Conservation (phyloP, 805 yeast genomes). For the Candida lessepsii region DNA sequence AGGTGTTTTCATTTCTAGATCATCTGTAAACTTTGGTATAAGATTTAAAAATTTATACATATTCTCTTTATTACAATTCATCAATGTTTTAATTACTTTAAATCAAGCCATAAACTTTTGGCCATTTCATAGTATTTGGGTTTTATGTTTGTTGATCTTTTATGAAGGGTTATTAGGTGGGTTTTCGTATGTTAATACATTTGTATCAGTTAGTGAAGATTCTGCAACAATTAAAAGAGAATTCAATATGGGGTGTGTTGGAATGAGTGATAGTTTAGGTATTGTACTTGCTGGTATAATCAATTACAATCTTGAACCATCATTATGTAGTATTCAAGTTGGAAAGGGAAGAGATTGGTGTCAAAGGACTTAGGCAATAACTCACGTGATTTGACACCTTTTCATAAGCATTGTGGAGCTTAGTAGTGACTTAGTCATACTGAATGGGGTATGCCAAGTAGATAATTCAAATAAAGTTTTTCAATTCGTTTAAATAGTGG, state of each 20-base stretch:
- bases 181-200: constrained; percentile 84
- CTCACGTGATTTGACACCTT: no score
- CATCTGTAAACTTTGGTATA: constrained; percentile 65
- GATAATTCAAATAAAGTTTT: no score
- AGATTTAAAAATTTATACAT: constrained; percentile 58
- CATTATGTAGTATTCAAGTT: constrained; percentile 70
- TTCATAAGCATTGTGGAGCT: no score
- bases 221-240: constrained; percentile 40
- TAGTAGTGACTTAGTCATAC: no score
- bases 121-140: constrained; percentile 59
- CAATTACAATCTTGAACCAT: constrained; percentile 72
- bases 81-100: constrained; percentile 59
- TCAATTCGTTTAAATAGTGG: no score
- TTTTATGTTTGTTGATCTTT: constrained; percentile 61
- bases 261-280: constrained; percentile 72
- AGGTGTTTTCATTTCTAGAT: constrained; percentile 90
- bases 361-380: background rate
- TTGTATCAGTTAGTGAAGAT: constrained; percentile 67
- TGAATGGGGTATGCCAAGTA: no score
- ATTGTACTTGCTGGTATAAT: constrained; percentile 76
- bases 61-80: constrained; percentile 63
- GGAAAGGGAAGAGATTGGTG: constrained; percentile 81
- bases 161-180: constrained; percentile 95
- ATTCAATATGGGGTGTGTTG: constrained; percentile 35
- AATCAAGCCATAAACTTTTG: constrained; percentile 62